Evolutionary conservation across 2,329 filamentous ascomycete genomes (phyloP), one percentile per base, ranked within the genome.

Genomic region (Fusarium sororula): DNA sequence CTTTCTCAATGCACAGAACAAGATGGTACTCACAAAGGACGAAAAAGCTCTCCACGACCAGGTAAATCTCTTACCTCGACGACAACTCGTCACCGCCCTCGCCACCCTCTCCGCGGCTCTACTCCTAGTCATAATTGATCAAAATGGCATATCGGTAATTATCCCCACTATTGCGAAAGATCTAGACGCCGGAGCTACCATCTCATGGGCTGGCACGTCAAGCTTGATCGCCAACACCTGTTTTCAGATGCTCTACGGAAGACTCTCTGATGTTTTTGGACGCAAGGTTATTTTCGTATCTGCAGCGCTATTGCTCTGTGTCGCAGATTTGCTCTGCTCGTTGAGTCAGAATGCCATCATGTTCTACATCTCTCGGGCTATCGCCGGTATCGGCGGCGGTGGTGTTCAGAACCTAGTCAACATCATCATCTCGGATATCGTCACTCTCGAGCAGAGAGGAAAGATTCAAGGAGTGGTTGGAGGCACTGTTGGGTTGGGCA

Each of bases 201-300:
- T 66, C 0, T 66, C 63, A 2, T 66, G 63, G 63, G 61, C 61
- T 7, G 63, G 63, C 7, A 66, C 60, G 1, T 35, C 63, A 0
- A 65, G 60, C 8, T 15, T 66, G 2, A 32, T 66, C 2, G 60
- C 63, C 7, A 65, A 65, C 1, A 66, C 63, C 0, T 65, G 60
- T 18, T 66, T 66, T 4, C 63, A 65, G 12, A 65, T 65, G 60
- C 41, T 66, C 18, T 65, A 65, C 2, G 63, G 63, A 0, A 56
- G 63, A n/a, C 8, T 66, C 0, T 66, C 63, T 0, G 63, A 66
- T n/a, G 61, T 65, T 2, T 66, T 66, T 50, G 63, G 63, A 2
- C 63, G 63, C 7, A 66, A 66, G 6, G 61, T 56, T 0, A 13
- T 66, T 9, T 66, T 57, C 1, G 1, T 66, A 3, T 37, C 41